Conservation (phyloP, 805 yeast species). For the Candida palmyrensis region DNA sequence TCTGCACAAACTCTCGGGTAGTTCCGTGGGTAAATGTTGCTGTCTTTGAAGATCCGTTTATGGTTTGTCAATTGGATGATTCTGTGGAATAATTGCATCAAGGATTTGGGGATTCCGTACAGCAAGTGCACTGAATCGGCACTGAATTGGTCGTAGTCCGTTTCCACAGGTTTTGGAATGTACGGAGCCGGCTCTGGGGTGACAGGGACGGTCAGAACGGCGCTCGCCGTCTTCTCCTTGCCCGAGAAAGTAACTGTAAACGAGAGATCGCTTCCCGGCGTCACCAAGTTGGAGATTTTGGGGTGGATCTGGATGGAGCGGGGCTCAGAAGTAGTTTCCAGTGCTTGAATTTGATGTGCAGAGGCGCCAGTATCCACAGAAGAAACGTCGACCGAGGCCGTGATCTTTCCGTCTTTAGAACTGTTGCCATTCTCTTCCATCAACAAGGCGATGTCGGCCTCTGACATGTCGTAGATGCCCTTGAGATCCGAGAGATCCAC, state of each 20-base stretch:
- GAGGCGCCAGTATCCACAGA: too few species aligned
- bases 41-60: slow-evolving; percentile 38
- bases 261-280: slow-evolving; percentile 10
- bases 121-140: slow-evolving; percentile 28
- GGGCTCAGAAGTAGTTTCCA: neutral
- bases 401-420: neutral
- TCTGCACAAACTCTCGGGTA: slow-evolving; percentile 54
- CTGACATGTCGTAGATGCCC: slow-evolving; percentile 39
- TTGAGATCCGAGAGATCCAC: slow-evolving; percentile 31
- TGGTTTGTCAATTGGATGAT: slow-evolving; percentile 47
- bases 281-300: slow-evolving; percentile 12
- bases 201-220: neutral
- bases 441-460: slow-evolving; percentile 29
- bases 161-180: slow-evolving; percentile 2
- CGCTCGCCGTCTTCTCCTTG: slow-evolving; percentile 9
- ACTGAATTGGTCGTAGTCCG: slow-evolving; percentile 4
- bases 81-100: slow-evolving; percentile 43
- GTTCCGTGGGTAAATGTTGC: slow-evolving; percentile 44
- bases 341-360: too few species aligned
- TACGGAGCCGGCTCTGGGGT: neutral
- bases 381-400: neutral
- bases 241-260: slow-evolving; percentile 22
- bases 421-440: slow-evolving; percentile 10
- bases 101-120: slow-evolving; percentile 44
- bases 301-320: slow-evolving; percentile 18